Percentiles rank a stretch among this genome's conserved stretches.
These are phyloP conservation scores for Insectozyma bohioensis DNA, from an alignment of 1,139 yeast species.

Conservation along the genomic window DNA sequence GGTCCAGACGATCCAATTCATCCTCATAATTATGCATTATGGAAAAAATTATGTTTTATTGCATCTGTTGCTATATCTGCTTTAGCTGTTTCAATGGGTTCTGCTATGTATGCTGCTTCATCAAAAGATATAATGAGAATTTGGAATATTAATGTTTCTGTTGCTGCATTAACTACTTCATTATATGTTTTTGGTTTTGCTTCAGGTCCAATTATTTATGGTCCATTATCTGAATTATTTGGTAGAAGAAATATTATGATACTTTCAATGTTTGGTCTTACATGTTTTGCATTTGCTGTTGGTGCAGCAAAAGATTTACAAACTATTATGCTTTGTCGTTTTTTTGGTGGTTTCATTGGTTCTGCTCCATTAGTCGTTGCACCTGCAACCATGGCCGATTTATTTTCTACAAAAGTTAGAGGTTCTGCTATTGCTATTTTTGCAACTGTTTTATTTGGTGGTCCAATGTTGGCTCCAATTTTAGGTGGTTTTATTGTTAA, in stretches of 20 bases:
- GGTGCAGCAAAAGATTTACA: constrained; percentile 42
- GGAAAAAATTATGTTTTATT: constrained; percentile 26
- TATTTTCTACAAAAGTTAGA: constrained; percentile 31
- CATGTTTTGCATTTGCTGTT: constrained; percentile 36
- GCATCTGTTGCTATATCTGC: constrained; percentile 32
- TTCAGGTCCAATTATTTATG: constrained; percentile 43
- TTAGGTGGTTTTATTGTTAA: constrained; percentile 35
- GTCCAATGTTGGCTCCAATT: constrained; percentile 47
- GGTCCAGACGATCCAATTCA: constrained; percentile 51
- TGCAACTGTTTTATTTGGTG: constrained; percentile 40
- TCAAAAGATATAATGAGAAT: constrained; percentile 21
- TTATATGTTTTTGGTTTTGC: constrained; percentile 45
- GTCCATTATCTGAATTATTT: constrained; percentile 41
- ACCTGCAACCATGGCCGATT: constrained; percentile 44
- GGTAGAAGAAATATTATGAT: constrained; percentile 35
- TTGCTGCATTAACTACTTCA: constrained; percentile 40
- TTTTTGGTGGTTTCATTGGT: constrained; percentile 43
- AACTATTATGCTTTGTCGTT: constrained; percentile 40
- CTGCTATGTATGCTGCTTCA: constrained; percentile 40
- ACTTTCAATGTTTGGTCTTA: constrained; percentile 30
- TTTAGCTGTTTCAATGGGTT: constrained; percentile 47
- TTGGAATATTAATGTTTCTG: constrained; percentile 32
- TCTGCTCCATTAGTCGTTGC: constrained; percentile 44
- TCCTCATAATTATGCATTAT: constrained; percentile 48
- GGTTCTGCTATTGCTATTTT: constrained; percentile 37